Evolutionary conservation across 148 eudicot genomes (phyloP), one percentile per base, ranked within the genome.

Genomic region (Camellia japonica): DNA sequence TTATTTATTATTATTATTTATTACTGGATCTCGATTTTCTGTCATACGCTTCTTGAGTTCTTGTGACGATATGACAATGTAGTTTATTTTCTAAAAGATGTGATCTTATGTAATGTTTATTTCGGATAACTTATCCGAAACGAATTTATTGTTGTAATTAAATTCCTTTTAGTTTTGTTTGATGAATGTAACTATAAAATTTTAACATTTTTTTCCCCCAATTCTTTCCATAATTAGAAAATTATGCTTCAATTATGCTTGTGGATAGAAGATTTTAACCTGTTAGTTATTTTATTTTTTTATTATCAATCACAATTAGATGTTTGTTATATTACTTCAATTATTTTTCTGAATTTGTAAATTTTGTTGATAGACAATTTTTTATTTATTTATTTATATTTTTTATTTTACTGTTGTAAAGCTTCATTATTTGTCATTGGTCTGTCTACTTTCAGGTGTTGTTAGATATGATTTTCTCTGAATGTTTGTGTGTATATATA

Each of bases 391-490:
- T 47, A 47, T 12, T 16, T 20, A 65, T 47, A 47, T 47, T 4
- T 47, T 4, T 47, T 41, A 67, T 23, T 73, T 30, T 72, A n/a
- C 69, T 9, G 5, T 4, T 20, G 59, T 20, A 23, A 13, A 49
- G 23, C 56, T 18, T 76, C 56, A 14, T 64, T 19, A 13, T 49
- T 49, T 58, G 11, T 10, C 7, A 15, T 85, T 15, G 16, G 7
- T 56, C 73, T 79, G 62, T 56, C 62, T 61, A 79, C 73, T 72
- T 16, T 49, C 16, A 60, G 80, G 49, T 63, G 19, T 69, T 38
- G 62, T 16, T 69, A 7, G 62, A 68, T 81, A 10, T 55, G n/a
- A 54, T 3, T n/a, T 65, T 65, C 70, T n/a, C 61, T 16, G 14
- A 3, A 64, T n/a, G 18, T 52, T 76, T n/a, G n/a, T 77, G 76